Evolutionary conservation across 2,329 filamentous ascomycete species (phyloP), one percentile per base, ranked within the genome.

Genomic region (Monilinia polystroma): DNA sequence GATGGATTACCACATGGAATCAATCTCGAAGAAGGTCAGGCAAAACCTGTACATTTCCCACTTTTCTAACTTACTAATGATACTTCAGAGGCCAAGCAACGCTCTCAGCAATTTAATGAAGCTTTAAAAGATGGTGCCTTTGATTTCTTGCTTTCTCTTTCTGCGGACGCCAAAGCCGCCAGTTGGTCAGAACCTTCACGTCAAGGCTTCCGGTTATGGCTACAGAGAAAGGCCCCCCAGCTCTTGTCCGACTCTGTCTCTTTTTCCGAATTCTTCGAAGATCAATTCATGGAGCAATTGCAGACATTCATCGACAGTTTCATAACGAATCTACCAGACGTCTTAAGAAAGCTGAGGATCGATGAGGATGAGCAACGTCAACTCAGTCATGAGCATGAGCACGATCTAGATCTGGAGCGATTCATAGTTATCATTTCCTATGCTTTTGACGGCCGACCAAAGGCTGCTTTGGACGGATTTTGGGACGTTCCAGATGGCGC

Each of bases 401-500:
- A 89, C 72, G 87, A 90, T 68, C 81, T 90, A 41, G 87, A 93
- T 77, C 82, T 99, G 3, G 95, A 99, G 78, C 85, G 93, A 35
- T 97, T 99, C 77, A 83, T 99, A 66, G 85, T 98, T 70, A 89
- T 98, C 69, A 94, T 98, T 68, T 90, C 95, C 4, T 97, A 95
- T 75, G 87, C 93, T 5, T 99, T 94, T 75, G 92, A 98, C 74
- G 87, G 90, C 41, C 89, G 93, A 47, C 86, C 90, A 20, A 92
- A 97, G 63, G 90, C 92, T 35, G 92, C 93, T 12, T 87, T 91
- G 74, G 73, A 76, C 29, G 90, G 89, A 56, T 98, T 98, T 72
- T 99, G 95, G 95, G 85, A 86, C 43, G 93, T 97, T 75, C 88
- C 90, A 2, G 95, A 99, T 73, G 93, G 93, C 75, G 97, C 97